Evolutionary conservation across 202 grass and related monocot genomes (phyloP).

Genomic region (Elaeis oleifera): DNA sequence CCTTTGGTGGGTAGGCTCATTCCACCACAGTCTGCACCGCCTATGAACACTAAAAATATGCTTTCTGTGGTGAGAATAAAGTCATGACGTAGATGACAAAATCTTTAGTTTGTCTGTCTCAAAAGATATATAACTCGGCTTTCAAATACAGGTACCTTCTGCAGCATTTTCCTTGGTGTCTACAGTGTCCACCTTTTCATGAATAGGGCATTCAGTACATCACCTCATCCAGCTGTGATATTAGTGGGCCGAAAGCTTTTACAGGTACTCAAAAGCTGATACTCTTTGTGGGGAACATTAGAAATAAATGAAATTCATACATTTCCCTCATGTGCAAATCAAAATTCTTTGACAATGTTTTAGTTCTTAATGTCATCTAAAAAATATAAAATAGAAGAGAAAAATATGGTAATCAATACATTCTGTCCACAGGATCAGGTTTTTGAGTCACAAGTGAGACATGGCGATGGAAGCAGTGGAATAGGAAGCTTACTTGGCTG

Average conservation of each 20-base stretch:
- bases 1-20: conserved; percentile 27
- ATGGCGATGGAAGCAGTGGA: conserved; percentile 37
- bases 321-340: neutral
- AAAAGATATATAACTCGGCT: no score
- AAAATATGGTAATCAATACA: neutral
- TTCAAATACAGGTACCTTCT: conserved; percentile 60
- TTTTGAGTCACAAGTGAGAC: conserved; percentile 25
- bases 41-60: conserved; percentile 42
- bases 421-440: conserved; percentile 14
- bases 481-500: conserved; percentile 81
- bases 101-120: neutral
- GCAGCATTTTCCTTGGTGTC: conserved; percentile 35
- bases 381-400: neutral
- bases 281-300: conserved; percentile 1
- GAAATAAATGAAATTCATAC: conserved; percentile 7
- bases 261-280: conserved; percentile 43
- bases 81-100: neutral
- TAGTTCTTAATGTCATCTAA: no score
- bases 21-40: conserved; percentile 41
- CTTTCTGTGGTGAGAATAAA: conserved; percentile 52
- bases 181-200: conserved; percentile 46
- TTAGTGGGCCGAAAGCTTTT: conserved; percentile 58
- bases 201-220: conserved; percentile 26
- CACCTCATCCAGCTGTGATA: conserved; percentile 52
- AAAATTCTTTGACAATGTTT: no score